Evolutionary conservation across 2,329 filamentous ascomycete species (phyloP), one percentile per base, ranked within the genome.

Genomic region (Raffaelea albimanens): DNA sequence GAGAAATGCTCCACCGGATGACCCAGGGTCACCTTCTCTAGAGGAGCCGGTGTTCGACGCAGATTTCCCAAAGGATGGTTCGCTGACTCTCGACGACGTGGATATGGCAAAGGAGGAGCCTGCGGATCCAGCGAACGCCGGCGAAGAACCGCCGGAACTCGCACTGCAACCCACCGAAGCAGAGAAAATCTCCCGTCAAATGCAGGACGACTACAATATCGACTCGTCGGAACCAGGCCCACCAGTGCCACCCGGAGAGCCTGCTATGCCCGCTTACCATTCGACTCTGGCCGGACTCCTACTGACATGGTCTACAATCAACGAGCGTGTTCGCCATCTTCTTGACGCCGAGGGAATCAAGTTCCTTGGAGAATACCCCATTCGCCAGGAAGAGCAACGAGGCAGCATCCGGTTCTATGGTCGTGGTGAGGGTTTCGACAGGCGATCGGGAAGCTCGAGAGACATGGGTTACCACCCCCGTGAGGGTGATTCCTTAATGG

Each of bases 271-370:
- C 1, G 78, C 82, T 23, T 87, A 95, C 55, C 91, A 97, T 59
- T 94, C 87, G 0, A 96, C 90, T 0, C 80, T 88, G n/a, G 89
- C 89, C 1, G 87, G 93, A 44, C 78, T 89, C 52, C 70, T 97
- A 18, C 68, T 97, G 23, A 72, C 76, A 42, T 89, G 85, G 81
- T 76, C 76, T 0, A 75, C 81, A 0, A 87, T 93, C 47, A 66
- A 72, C 59, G 67, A 73, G 52, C 60, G 96, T 59, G 80, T 87
- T 31, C 70, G 59, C 51, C 65, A 63, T 43, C 68, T 70, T 22
- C 61, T 80, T 47, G 63, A 69, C 20, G 61, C 60, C 2, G 68
- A 74, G 45, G 71, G 70, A 25, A 70, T 82, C 57, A 68, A 71
- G 29, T 72, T 73, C 45, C 72, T 82, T 22, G 76, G 79, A 47